Conservation (phyloP, 148 eudicot genomes). For the Heliamphora exappendiculata region DNA sequence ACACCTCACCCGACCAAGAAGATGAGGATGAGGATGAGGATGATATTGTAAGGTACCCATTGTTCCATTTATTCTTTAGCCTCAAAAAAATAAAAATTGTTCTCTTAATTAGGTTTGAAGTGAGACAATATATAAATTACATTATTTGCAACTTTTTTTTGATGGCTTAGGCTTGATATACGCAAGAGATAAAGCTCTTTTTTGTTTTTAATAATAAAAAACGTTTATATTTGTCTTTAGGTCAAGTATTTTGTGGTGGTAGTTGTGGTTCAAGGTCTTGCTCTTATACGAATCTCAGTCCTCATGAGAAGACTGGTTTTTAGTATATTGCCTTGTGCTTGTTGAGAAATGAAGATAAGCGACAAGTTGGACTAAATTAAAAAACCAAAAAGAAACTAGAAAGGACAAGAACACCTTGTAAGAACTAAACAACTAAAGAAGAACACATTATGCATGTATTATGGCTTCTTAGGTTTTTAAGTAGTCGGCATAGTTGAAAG, state of each 20-base stretch:
- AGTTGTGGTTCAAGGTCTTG: background rate
- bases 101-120: background rate
- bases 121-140: background rate
- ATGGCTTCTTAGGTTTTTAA: no score
- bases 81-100: no score
- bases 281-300: background rate
- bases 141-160: background rate
- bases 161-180: background rate
- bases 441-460: background rate
- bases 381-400: background rate
- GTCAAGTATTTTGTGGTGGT: background rate
- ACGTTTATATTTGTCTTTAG: no score
- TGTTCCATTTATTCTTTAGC: background rate
- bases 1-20: slow-evolving; percentile 35
- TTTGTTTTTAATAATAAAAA: background rate
- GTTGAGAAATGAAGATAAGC: background rate
- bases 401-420: background rate
- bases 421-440: background rate
- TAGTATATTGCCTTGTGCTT: background rate
- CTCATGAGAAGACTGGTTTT: background rate
- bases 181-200: background rate
- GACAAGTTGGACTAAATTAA: background rate
- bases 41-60: slow-evolving; percentile 10
- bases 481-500: background rate
- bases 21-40: slow-evolving; percentile 15